These are phyloP conservation scores for Sphaerulina vaccinii DNA, from an alignment of 2,329 filamentous ascomycete species.

Conservation along the genomic window DNA sequence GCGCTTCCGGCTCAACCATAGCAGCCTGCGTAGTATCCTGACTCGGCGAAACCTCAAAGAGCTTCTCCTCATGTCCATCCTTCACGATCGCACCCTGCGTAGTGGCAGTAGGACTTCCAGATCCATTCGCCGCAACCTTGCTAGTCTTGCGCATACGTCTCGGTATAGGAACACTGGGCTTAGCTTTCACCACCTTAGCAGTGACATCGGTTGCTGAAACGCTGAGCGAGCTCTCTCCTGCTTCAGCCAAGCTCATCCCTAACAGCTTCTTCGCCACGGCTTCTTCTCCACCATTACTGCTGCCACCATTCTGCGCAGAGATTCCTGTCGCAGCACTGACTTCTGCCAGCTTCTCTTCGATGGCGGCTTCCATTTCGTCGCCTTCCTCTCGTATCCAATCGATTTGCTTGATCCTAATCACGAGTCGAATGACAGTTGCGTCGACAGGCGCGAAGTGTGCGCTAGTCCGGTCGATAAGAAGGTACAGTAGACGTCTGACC, in stretches of 20 bases:
- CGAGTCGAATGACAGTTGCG: slow-evolving; percentile 74
- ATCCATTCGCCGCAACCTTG: slow-evolving; percentile 15
- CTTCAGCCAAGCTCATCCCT: slow-evolving; percentile 68
- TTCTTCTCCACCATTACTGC: slow-evolving; percentile 6
- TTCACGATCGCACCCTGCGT: slow-evolving; percentile 12
- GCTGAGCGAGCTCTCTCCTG: slow-evolving; percentile 65
- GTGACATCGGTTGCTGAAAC: slow-evolving; percentile 72
- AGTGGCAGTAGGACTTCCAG: slow-evolving; percentile 1
- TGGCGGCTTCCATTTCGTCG: slow-evolving; percentile 33
- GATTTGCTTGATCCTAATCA: slow-evolving; percentile 62
- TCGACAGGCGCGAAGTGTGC: slow-evolving; percentile 78
- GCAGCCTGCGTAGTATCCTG: slow-evolving; percentile 3
- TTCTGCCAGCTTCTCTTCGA: slow-evolving; percentile 23
- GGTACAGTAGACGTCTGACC: slow-evolving; percentile 70
- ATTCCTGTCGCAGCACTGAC: slow-evolving; percentile 29
- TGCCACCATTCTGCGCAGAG: not conserved
- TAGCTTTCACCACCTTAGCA: slow-evolving; percentile 71
- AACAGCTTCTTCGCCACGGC: slow-evolving; percentile 55
- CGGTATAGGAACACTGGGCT: slow-evolving; percentile 77
- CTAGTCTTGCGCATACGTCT: slow-evolving; percentile 54
- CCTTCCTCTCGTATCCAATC: slow-evolving; percentile 39
- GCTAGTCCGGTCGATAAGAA: slow-evolving; percentile 53
- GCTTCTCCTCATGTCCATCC: slow-evolving; percentile 7
- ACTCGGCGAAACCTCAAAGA: slow-evolving; percentile 3
- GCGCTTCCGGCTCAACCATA: slow-evolving; percentile 10